A percentile compares a stretch with the other conserved stretches of the same genome.
These are phyloP conservation scores for Solanum hybrid DNA, from an alignment of 305 asterid species.

Conservation along the genomic window DNA sequence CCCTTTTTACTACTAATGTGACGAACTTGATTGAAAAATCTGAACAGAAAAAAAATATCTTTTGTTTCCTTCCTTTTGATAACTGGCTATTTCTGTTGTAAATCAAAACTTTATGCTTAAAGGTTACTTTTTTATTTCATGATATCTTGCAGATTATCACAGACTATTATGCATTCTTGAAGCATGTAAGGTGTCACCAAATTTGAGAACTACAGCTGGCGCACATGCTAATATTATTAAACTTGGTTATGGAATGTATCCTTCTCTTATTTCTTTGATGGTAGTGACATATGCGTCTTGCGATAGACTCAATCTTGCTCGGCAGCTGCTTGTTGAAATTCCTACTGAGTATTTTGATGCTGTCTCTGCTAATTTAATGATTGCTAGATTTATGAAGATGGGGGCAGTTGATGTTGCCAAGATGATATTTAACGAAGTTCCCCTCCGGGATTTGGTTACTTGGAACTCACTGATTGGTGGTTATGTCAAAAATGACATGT, in stretches of 20 bases:
- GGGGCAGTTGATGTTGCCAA: constrained; percentile 50
- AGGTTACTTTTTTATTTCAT: background rate
- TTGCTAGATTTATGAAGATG: constrained; percentile 41
- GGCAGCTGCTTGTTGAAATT: constrained; percentile 31
- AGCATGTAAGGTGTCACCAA: constrained; percentile 34
- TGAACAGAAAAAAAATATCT: background rate
- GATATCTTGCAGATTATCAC: constrained; percentile 35
- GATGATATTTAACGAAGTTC: constrained; percentile 33
- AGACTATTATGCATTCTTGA: constrained; percentile 34
- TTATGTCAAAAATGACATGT: constrained; percentile 36
- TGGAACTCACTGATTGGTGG: constrained; percentile 82
- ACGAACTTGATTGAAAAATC: background rate
- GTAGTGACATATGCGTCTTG: constrained; percentile 36
- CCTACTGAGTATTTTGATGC: constrained; percentile 18
- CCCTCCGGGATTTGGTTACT: constrained; percentile 52
- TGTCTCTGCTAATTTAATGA: constrained; percentile 38
- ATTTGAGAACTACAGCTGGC: constrained; percentile 25
- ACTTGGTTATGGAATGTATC: constrained; percentile 37
- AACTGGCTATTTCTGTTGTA: background rate
- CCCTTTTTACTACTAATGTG: background rate
- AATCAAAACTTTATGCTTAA: background rate
- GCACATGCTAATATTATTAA: constrained; percentile 48
- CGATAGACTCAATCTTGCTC: constrained; percentile 31
- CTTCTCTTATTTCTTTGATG: constrained; percentile 36
- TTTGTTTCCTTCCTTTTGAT: background rate